Base-by-base conservation (phyloP, 495 filamentous ascomycete species). In the Pseudevernia furfuracea region DNA sequence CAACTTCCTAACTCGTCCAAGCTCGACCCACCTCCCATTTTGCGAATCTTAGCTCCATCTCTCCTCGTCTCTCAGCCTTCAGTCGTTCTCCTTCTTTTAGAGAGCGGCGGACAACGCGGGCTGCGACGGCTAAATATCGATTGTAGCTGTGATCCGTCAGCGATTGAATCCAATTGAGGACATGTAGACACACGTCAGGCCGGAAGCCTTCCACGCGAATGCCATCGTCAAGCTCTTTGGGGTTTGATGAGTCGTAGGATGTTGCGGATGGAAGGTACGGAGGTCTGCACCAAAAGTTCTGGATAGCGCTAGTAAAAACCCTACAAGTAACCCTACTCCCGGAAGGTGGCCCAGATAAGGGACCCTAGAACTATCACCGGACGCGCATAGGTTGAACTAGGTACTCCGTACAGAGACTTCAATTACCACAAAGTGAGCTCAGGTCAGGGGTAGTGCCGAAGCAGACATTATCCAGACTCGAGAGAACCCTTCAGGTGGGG, bases 161-260 rank as follows among this genome's bases (percentile, higher is more conserved):
- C 57, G 25, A 64, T 61, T 59, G 53, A 34, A 39, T 30, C 23
- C 38, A 58, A 3, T 44, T 23, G 19, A 12, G 25, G 39, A 28
- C 9, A 41, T 7, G 59, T 9, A 52, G 56, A 71, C 89, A 77
- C 87, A 97, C 95, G 88, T 96, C 72, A 97, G 81, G 81, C 95
- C 94, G 74, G 94, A 88, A 73, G 92, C 85, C 89, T 97, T 97
- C 95, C 95, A 99, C 74, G 92, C 90, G 79, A 91, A 93, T 77
- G 90, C 85, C 94, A 98, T 98, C 82, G 30, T 43, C n/a, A 39
- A 44, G 10, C n/a, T 21, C 11, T 17, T 59, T 25, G 28, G 43
- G 41, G 8, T 62, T 8, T 28, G 7, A 17, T 58, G 10, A 14
- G 7, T 11, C 43, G 46, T 11, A 14, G 10, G 23, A 48, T 48